Conservation (phyloP, 371 early-diverging fungal genomes). For the Mucor velutinosus region DNA sequence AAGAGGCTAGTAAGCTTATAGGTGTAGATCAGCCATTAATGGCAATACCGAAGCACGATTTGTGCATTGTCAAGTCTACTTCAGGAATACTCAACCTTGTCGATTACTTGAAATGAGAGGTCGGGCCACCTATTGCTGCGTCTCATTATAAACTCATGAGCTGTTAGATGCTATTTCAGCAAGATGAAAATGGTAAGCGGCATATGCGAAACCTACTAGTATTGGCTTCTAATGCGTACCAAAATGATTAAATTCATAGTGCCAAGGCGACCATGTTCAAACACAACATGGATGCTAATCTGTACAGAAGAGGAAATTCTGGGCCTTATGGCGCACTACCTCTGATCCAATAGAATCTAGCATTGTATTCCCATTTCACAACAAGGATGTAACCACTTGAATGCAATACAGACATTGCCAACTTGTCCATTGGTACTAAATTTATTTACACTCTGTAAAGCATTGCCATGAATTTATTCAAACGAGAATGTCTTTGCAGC, state of each 20-base stretch:
- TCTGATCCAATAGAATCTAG: neutral
- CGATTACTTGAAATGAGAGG: neutral
- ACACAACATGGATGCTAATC: neutral
- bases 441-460: neutral
- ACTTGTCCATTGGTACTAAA: neutral
- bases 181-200: neutral
- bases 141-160: no score
- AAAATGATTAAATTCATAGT: neutral
- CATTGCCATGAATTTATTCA: neutral
- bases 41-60: neutral
- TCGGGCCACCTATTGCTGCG: neutral
- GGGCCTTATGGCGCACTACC: neutral
- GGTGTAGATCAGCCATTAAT: neutral
- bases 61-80: neutral
- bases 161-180: neutral
- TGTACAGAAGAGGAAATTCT: neutral
- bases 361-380: neutral
- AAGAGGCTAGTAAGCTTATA: neutral
- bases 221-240: neutral
- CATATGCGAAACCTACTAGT: neutral
- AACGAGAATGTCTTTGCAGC: conserved; percentile 17
- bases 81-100: neutral
- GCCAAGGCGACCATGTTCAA: neutral
- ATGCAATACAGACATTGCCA: neutral
- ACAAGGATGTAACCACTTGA: no score